Evolutionary conservation across 495 filamentous ascomycete species (phyloP).

Genomic region (Lasiosphaeriaceae sp.): DNA sequence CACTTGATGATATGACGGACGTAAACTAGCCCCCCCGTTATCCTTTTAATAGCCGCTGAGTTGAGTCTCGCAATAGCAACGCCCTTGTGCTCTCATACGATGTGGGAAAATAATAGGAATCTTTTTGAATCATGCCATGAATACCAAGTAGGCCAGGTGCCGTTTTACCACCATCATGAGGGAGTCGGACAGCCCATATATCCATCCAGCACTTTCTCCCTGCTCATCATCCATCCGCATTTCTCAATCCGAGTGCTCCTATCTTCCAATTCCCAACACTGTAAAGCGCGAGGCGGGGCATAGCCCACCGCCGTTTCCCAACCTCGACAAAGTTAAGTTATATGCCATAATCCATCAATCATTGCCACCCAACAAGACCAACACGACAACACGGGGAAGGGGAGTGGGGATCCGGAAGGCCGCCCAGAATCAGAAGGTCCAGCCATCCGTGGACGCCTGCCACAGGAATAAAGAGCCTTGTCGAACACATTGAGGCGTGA

Average conservation of each 20-base stretch:
- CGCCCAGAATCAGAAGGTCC: conserved; percentile 26
- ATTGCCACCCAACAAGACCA: conserved; percentile 17
- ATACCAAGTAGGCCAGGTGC: conserved; percentile 14
- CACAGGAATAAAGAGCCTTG: conserved; percentile 38
- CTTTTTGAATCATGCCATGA: conserved; percentile 21
- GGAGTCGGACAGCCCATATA: conserved; percentile 16
- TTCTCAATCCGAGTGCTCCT: background rate
- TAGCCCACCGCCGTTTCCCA: background rate
- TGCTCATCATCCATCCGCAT: conserved; percentile 5
- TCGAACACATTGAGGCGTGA: conserved; percentile 26
- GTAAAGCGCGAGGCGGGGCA: conserved; percentile 20
- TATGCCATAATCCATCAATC: conserved; percentile 36
- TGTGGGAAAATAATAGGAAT: conserved; percentile 15
- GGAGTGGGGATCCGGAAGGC: conserved; percentile 23
- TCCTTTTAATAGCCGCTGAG: conserved; percentile 5
- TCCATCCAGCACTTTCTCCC: conserved; percentile 17
- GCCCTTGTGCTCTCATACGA: conserved; percentile 4
- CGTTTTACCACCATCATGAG: conserved; percentile 18
- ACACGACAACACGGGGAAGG: conserved; percentile 27
- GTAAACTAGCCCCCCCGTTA: background rate
- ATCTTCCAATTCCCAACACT: conserved; percentile 2
- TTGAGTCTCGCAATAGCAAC: conserved; percentile 1
- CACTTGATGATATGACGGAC: no score
- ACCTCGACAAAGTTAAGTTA: conserved; percentile 18
- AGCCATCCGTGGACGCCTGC: conserved; percentile 37